Conservation (phyloP, 2,329 filamentous ascomycete species). For the Helotiales sp. region DNA sequence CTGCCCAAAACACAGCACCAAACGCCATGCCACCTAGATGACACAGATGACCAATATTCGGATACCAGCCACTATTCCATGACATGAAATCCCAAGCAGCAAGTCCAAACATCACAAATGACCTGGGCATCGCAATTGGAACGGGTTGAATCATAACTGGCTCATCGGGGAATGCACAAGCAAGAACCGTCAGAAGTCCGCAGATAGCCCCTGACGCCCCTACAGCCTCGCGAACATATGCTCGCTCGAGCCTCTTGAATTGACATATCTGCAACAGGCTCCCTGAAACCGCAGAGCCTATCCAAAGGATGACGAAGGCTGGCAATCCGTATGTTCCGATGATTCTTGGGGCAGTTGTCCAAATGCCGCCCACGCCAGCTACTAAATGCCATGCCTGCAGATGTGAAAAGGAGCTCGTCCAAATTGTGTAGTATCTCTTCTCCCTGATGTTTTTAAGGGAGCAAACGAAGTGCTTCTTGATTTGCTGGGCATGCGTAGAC, state of each 20-base stretch:
- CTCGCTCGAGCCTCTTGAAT: not conserved
- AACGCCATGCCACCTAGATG: not conserved
- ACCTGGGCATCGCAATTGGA: not conserved
- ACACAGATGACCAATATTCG: not conserved
- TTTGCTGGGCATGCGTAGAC: not conserved
- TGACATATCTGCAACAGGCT: not conserved
- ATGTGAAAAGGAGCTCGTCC: not conserved
- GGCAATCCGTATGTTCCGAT: not conserved
- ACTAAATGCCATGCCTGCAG: not conserved
- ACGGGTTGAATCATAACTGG: not conserved
- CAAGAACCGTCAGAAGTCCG: not conserved
- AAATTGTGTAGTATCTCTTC: not conserved
- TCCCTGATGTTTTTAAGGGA: not conserved
- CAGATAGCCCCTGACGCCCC: conserved; percentile 1
- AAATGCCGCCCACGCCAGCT: not conserved
- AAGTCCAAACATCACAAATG: not conserved
- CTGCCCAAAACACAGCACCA: not conserved
- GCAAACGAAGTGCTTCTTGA: not conserved
- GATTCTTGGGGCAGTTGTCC: not conserved
- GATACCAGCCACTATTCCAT: not conserved
- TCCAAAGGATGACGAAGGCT: not conserved
- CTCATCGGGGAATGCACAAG: not conserved
- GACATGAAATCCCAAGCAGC: not conserved
- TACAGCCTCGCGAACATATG: not conserved
- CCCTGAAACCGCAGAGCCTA: not conserved